phyloP scores from a whole-genome alignment of 2,329 filamentous ascomycete genomes.

The Ceratocystiopsis minuta region DNA sequence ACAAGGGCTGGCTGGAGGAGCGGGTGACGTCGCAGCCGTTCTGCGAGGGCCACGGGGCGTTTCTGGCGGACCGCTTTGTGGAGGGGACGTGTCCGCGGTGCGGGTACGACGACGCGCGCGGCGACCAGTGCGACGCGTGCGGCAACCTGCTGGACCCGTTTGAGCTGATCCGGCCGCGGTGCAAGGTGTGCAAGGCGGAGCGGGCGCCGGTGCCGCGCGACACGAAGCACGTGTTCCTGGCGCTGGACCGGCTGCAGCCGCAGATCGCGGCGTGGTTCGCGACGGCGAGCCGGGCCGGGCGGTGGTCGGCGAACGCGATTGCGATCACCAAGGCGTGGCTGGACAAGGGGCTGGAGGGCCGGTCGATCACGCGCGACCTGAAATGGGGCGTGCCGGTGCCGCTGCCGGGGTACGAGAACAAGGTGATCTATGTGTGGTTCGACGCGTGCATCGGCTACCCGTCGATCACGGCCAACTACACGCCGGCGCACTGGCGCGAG shows the following conservation, averaged over 20 bases:
- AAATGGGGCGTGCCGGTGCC: constrained; percentile 63
- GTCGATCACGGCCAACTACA: constrained; percentile 87
- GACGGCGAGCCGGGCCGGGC: constrained; percentile 53
- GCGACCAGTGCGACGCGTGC: constrained; percentile 48
- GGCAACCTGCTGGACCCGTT: constrained; percentile 54
- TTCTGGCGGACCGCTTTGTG: constrained; percentile 69
- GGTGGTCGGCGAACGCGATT: constrained; percentile 58
- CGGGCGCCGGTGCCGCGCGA: constrained; percentile 56
- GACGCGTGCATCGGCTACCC: constrained; percentile 86
- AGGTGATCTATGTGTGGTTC: constrained; percentile 63
- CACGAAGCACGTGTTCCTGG: constrained; percentile 85
- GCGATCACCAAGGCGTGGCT: constrained; percentile 69
- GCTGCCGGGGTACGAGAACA: constrained; percentile 32
- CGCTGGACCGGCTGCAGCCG: constrained; percentile 65
- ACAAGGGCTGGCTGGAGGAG: constrained; percentile 80
- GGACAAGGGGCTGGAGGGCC: constrained; percentile 64
- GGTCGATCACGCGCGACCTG: constrained; percentile 81
- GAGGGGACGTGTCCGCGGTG: constrained; percentile 64
- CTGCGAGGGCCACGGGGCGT: constrained; percentile 50
- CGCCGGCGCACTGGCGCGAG: constrained; percentile 54
- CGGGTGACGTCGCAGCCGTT: constrained; percentile 77
- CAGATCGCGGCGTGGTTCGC: constrained; percentile 63
- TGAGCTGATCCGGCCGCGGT: constrained; percentile 65
- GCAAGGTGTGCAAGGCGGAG: constrained; percentile 95
- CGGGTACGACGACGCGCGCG: constrained; percentile 50